Conservation (phyloP, 805 yeast species). For the Ogataea pignaliae region DNA sequence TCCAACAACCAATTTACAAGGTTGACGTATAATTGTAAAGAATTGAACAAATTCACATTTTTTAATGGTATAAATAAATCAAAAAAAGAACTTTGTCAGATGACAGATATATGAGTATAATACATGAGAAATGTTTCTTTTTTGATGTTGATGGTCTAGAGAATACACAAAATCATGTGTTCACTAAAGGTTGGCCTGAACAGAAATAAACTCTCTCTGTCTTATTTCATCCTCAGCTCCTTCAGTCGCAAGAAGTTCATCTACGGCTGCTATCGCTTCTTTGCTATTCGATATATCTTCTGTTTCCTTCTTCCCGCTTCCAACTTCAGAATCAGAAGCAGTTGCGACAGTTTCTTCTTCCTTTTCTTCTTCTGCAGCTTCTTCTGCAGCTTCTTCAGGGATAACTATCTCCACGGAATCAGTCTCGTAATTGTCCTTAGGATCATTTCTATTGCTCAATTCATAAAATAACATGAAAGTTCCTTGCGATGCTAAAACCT, state of each 20-base stretch:
- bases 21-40: too few relatives aligned
- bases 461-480: slow-evolving; percentile 93
- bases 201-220: slow-evolving; percentile 17
- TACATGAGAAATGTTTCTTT: too few relatives aligned
- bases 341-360: background rate
- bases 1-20: too few relatives aligned
- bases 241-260: background rate
- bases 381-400: slow-evolving; percentile 6
- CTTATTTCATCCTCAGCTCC: slow-evolving; percentile 14
- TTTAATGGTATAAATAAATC: too few relatives aligned
- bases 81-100: too few relatives aligned
- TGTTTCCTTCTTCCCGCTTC: too few relatives aligned
- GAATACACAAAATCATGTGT: too few relatives aligned
- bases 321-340: slow-evolving; percentile 5
- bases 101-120: too few relatives aligned
- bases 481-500: slow-evolving; percentile 78
- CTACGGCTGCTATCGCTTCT: background rate
- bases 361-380: slow-evolving; percentile 8
- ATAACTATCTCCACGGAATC: slow-evolving; percentile 11
- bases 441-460: slow-evolving; percentile 27
- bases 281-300: too few relatives aligned
- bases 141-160: too few relatives aligned
- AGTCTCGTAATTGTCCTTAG: slow-evolving; percentile 31
- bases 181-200: slow-evolving; percentile 15
- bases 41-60: too few relatives aligned